Evolutionary conservation across 805 yeast species (phyloP), one percentile per base, ranked within the genome.

Genomic region (Nakazawaea ishiwadae): DNA sequence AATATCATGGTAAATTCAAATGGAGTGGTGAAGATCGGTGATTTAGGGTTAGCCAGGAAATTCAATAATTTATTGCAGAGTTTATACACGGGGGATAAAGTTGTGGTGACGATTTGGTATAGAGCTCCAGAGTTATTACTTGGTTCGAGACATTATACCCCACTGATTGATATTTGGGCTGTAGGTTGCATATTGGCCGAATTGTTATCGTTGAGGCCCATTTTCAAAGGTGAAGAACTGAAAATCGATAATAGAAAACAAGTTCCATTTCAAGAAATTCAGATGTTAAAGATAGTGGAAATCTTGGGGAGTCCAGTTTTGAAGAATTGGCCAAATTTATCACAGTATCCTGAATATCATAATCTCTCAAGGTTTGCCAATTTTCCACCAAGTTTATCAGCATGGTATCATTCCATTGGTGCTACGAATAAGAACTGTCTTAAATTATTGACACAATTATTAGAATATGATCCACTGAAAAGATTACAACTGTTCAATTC

Each of bases 211-310:
- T 63, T 93, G 24, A 66, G 96, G 51, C 99, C 99, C 0, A 81
- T 93, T 8, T 93, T 93, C 66, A 93, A 93, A 59, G 99, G 99
- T 40, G 99, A 93, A 62, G 99, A 93, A 56, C 93, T 96, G 11
- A 91, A 91, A 52, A 84, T 91, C 75, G 98, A 90, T 58, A 85
- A 84, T 50, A 91, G 89, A 55, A 90, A 91, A 55, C 83, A 80
- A 42, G 90, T 91, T 4, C 97, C 98, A 2, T 93, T 93, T 61
- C 99, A 93, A 60, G 80, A 84, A 44, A 90, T 86, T 56, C 99
- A 93, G 64, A 73, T 91, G 56, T 84, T 85, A 53, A 89, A 88
- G 57, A 90, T 93, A 18, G 68, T 93, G 20, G 98, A 93, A 59
- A 82, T 93, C n/a, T 62, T 93, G 47, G 99, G 99, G 0, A 79